Evolutionary conservation across 1,139 yeast species (phyloP).

Genomic region (Kodamaea fungicola): DNA sequence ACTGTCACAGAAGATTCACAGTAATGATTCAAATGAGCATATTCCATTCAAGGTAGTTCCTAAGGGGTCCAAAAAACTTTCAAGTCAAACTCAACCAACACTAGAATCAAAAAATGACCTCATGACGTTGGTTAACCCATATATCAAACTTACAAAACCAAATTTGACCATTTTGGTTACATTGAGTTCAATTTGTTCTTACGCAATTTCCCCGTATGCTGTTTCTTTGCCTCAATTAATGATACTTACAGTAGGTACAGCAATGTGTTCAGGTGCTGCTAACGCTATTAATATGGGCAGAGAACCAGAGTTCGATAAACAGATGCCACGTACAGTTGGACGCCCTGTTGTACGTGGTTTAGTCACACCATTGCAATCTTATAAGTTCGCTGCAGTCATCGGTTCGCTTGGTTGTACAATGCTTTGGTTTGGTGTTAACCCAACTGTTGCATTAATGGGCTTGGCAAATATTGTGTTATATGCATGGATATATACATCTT

Average conservation of each 20-base stretch:
- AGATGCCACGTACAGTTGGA: slow-evolving; percentile 84
- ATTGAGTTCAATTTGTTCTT: slow-evolving; percentile 87
- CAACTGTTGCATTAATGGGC: slow-evolving; percentile 78
- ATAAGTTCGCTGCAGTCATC: slow-evolving; percentile 66
- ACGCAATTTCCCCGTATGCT: slow-evolving; percentile 84
- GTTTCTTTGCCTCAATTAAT: slow-evolving; percentile 67
- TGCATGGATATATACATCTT: slow-evolving; percentile 86
- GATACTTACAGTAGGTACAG: slow-evolving; percentile 79
- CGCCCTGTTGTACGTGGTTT: slow-evolving; percentile 90
- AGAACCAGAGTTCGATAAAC: slow-evolving; percentile 84
- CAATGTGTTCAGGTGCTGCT: slow-evolving; percentile 88
- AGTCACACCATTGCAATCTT: slow-evolving; percentile 75
- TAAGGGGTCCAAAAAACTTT: slow-evolving; percentile 16
- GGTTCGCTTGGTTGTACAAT: slow-evolving; percentile 71
- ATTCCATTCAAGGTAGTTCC: slow-evolving; percentile 62
- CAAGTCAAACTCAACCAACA: not conserved
- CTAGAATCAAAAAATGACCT: slow-evolving; percentile 14
- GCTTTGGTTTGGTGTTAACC: slow-evolving; percentile 78
- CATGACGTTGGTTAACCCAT: slow-evolving; percentile 48
- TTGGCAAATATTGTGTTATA: slow-evolving; percentile 74
- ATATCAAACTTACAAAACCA: slow-evolving; percentile 83
- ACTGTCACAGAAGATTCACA: slow-evolving; percentile 18
- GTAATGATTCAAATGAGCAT: slow-evolving; percentile 15
- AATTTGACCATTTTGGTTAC: slow-evolving; percentile 84
- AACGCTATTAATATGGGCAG: slow-evolving; percentile 97